Evolutionary conservation across 2,329 filamentous ascomycete genomes (phyloP).

Genomic region (Dactylonectria macrodidyma): DNA sequence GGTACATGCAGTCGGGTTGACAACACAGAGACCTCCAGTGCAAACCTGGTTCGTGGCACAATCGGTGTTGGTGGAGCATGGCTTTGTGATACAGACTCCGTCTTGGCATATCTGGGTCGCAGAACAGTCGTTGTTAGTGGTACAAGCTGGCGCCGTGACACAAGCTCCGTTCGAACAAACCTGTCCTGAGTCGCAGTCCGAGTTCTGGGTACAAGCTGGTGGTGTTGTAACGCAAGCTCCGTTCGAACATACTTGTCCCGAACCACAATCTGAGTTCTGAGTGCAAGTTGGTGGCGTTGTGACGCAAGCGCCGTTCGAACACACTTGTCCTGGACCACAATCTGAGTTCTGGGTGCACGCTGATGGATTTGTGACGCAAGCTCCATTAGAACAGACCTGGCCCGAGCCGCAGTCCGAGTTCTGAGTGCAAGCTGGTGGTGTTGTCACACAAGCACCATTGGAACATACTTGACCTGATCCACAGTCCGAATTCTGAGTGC

Average conservation of each 20-base stretch:
- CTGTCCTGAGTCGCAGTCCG: no score
- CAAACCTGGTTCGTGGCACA: conserved; percentile 5
- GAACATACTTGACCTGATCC: not conserved
- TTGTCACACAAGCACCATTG: conserved; percentile 3
- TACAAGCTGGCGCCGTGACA: not conserved
- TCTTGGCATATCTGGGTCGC: not conserved
- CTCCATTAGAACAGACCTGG: conserved; percentile 9
- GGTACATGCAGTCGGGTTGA: not conserved
- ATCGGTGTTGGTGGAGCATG: not conserved
- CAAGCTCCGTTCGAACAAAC: no score
- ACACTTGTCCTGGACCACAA: not conserved
- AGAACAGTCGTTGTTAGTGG: not conserved
- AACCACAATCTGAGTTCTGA: not conserved
- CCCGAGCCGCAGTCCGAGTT: not conserved
- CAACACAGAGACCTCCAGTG: conserved; percentile 8
- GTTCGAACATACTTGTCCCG: not conserved
- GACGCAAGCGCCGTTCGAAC: not conserved
- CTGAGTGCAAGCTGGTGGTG: not conserved
- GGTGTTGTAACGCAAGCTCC: not conserved
- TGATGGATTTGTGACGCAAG: not conserved
- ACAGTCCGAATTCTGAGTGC: not conserved
- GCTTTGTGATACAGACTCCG: conserved; percentile 5
- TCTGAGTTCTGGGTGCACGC: not conserved
- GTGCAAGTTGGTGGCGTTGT: not conserved
- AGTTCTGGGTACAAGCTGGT: not conserved